These are phyloP conservation scores for Leptographium radiaticola DNA, from an alignment of 2,329 filamentous ascomycete species.

Conservation along the genomic window DNA sequence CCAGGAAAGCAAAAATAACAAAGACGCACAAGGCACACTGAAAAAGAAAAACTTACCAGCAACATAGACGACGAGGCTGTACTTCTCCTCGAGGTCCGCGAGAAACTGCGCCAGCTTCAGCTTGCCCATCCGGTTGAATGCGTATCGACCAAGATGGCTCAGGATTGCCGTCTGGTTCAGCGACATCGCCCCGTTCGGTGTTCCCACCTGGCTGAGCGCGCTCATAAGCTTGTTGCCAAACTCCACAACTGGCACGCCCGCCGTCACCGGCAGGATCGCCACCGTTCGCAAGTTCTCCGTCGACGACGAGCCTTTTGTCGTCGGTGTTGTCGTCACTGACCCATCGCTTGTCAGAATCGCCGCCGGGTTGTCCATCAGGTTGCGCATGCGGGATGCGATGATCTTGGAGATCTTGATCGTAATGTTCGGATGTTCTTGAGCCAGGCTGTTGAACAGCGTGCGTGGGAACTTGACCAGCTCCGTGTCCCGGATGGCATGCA, in stretches of 20 bases:
- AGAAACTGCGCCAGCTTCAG: slow-evolving; percentile 91
- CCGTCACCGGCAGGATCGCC: slow-evolving; percentile 78
- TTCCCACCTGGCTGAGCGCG: slow-evolving; percentile 78
- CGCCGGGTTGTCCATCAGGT: slow-evolving; percentile 70
- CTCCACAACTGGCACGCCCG: slow-evolving; percentile 86
- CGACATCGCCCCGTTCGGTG: slow-evolving; percentile 78
- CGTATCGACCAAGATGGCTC: slow-evolving; percentile 88
- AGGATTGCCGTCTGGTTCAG: slow-evolving; percentile 89
- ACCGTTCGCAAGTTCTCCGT: slow-evolving; percentile 89
- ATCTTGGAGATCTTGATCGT: slow-evolving; percentile 99
- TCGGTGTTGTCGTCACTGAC: slow-evolving; percentile 40
- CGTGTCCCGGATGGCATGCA: slow-evolving; percentile 93
- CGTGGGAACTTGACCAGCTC: slow-evolving; percentile 93
- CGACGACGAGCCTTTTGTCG: slow-evolving; percentile 61
- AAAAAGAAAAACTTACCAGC: slow-evolving; percentile 42
- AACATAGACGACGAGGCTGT: slow-evolving; percentile 87
- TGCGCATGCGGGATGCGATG: slow-evolving; percentile 87
- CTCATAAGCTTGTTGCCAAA: slow-evolving; percentile 84
- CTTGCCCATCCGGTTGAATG: slow-evolving; percentile 96
- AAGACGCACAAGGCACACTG: background rate
- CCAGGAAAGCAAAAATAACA: background rate
- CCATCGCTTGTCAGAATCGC: slow-evolving; percentile 52
- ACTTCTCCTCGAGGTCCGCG: slow-evolving; percentile 93
- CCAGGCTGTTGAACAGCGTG: slow-evolving; percentile 92
- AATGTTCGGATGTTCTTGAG: slow-evolving; percentile 92